phyloP scores from a whole-genome alignment of 768 basidiomycete species.

The Chalciporus sphaerocephalus region DNA sequence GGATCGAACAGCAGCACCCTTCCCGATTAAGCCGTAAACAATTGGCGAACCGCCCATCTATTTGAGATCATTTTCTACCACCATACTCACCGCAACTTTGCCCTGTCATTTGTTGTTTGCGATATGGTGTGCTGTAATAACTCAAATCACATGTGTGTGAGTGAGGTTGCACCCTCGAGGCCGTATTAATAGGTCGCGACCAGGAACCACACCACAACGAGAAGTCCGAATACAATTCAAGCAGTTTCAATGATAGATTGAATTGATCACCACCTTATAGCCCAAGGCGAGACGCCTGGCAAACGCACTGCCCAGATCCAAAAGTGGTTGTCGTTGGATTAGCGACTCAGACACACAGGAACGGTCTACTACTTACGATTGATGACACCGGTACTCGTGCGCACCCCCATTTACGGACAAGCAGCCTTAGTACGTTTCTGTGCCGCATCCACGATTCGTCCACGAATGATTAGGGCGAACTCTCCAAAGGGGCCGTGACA shows the following conservation, averaged over 20 bases:
- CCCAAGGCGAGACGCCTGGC: not conserved
- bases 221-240: conserved; percentile 6
- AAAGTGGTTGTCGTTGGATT: conserved; percentile 13
- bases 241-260: conserved; percentile 8
- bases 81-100: conserved; percentile 21
- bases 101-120: conserved; percentile 8
- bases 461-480: conserved; percentile 7
- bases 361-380: too few species aligned
- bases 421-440: conserved; percentile 21
- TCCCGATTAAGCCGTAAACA: conserved; percentile 16
- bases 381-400: conserved; percentile 13
- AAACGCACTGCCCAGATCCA: conserved; percentile 9
- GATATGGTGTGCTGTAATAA: conserved; percentile 19
- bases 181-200: conserved; percentile 2
- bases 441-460: conserved; percentile 16
- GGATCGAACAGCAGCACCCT: not conserved
- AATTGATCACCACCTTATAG: conserved; percentile 4
- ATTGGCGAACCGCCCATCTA: conserved; percentile 19
- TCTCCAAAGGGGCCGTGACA: conserved; percentile 8
- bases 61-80: conserved; percentile 7
- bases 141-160: not conserved
- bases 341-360: conserved; percentile 3
- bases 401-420: conserved; percentile 19
- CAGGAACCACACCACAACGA: conserved; percentile 9
- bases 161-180: conserved; percentile 6